A percentile compares a stretch with the other conserved stretches of the same genome.
Evolutionary conservation across 2,329 filamentous ascomycete species (phyloP).

Genomic region (Mollisiaceae sp.): DNA sequence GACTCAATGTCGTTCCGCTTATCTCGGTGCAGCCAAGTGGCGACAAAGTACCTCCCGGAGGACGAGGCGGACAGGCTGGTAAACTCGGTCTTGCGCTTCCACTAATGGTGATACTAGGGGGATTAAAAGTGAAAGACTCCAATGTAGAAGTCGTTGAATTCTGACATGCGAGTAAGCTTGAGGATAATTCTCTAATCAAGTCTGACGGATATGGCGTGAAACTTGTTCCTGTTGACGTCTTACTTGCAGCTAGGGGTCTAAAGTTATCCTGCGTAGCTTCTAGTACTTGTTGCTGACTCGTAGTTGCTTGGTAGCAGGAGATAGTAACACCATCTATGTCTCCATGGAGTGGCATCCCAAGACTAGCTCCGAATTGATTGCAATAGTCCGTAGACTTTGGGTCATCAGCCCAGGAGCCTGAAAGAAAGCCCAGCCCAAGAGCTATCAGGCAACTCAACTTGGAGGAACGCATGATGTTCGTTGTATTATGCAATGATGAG

Average conservation of each 20-base stretch:
- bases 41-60: neutral
- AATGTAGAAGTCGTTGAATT: neutral
- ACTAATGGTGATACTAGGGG: neutral
- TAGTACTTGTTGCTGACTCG: neutral
- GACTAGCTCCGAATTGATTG: neutral
- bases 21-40: neutral
- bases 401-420: neutral
- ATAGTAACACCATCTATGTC: neutral
- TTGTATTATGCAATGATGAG: neutral
- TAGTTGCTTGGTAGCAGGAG: neutral
- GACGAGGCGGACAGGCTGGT: neutral
- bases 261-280: no score
- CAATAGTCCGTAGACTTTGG: neutral
- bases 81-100: neutral
- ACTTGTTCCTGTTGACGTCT: neutral
- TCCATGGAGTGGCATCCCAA: neutral
- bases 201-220: neutral
- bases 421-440: neutral
- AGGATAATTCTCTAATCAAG: neutral
- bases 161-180: neutral
- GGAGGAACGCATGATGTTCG: neutral
- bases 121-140: neutral
- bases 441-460: no score
- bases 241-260: no score
- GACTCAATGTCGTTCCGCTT: neutral